Conservation (phyloP, 2,329 filamentous ascomycete species). For the Dendryphion nanum region DNA sequence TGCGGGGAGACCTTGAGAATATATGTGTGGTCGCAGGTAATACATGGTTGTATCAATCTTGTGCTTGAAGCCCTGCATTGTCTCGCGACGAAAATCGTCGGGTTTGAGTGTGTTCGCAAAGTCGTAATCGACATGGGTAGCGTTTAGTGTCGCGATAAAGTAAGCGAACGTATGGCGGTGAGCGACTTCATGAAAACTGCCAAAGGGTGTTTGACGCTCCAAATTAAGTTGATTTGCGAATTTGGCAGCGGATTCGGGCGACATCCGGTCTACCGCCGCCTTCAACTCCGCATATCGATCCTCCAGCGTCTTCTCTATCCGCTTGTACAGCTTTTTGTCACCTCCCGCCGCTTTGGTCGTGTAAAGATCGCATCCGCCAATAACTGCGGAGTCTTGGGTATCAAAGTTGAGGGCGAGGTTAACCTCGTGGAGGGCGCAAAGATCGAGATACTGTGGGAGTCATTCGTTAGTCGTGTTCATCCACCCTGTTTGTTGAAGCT, state of each 20-base stretch:
- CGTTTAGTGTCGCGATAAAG: slow-evolving; percentile 92
- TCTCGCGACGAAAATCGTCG: slow-evolving; percentile 84
- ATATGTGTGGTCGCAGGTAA: slow-evolving; percentile 69
- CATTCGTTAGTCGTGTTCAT: slow-evolving; percentile 22
- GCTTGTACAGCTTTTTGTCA: slow-evolving; percentile 96
- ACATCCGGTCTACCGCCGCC: slow-evolving; percentile 81
- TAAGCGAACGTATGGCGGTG: slow-evolving; percentile 93
- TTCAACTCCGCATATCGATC: slow-evolving; percentile 87
- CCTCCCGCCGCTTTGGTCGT: slow-evolving; percentile 93
- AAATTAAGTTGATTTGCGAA: slow-evolving; percentile 69
- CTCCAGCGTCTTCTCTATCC: slow-evolving; percentile 87
- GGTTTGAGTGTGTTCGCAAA: slow-evolving; percentile 91
- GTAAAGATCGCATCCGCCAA: slow-evolving; percentile 93
- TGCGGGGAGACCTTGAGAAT: slow-evolving; percentile 40
- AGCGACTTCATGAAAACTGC: slow-evolving; percentile 80
- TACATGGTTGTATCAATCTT: slow-evolving; percentile 82
- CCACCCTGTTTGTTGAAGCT: slow-evolving; percentile 26
- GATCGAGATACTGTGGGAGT: slow-evolving; percentile 75
- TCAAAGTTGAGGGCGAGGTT: slow-evolving; percentile 94
- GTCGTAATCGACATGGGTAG: slow-evolving; percentile 94
- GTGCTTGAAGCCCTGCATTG: slow-evolving; percentile 77
- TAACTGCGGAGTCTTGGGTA: slow-evolving; percentile 86
- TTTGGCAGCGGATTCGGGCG: slow-evolving; percentile 73
- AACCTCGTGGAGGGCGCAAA: slow-evolving; percentile 87
- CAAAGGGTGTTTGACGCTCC: slow-evolving; percentile 86